Evolutionary conservation across 768 basidiomycete species (phyloP), one percentile per base, ranked within the genome.

Genomic region (Pleurotus citrinopileatus): DNA sequence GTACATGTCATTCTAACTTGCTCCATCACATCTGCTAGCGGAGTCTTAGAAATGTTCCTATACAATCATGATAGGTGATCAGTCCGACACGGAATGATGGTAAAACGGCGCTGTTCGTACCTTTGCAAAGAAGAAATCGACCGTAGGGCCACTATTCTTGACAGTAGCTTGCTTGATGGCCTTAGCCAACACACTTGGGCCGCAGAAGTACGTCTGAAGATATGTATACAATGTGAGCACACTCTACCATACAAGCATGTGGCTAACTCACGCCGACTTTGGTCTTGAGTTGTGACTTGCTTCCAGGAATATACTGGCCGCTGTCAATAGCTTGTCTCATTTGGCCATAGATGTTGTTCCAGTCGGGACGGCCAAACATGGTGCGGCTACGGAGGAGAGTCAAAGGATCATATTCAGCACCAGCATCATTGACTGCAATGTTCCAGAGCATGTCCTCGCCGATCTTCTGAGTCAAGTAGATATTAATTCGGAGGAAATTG

Each of bases 301-400:
- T 78, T 32, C 91, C 91, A 15, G 89, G 84, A 38, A 95, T 73
- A 67, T 94, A 96, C 55, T 81, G 83, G 19, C 93, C 94, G 17
- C 72, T 68, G 67, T 95, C 91, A 61, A 98, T 91, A 3, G 87
- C 87, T 57, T 82, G 78, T 59, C 79, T 80, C 70, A 95, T 83
- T 56, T 80, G 79, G 19, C 75, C 71, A 68, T 91, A 96, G 65
- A 97, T 89, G 38, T 77, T 70, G 67, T 84, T 85, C 86, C 91
- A 98, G 67, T 96, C 84, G 17, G 95, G 94, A 29, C 94, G 86
- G 13, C 94, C 94, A 64, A 90, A 97, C 78, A 89, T 88, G 19
- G 94, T 97, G 36, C 89, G 87, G 17, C 91, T 84, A 56, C 89
- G 85, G 54, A 97, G 84, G 28, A 93, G 81, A 2, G 94, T 96